Base-by-base conservation (phyloP, 2,329 filamentous ascomycete species). In the Bretziella fagacearum region DNA sequence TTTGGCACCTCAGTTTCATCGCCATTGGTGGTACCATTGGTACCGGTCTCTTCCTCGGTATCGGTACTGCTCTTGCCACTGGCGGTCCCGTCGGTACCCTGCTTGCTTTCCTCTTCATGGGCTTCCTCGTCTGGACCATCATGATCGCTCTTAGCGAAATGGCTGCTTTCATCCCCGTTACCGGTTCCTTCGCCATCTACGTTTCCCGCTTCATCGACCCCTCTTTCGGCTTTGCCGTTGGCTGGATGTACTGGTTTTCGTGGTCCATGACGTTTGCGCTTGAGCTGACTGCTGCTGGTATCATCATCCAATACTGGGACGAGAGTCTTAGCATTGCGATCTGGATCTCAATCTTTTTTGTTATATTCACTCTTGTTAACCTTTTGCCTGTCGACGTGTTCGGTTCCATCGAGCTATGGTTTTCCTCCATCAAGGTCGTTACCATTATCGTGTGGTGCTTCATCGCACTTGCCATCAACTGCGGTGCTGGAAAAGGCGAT, bases 181-280 rank as follows among this genome's bases (percentile, higher is more conserved):
- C 79, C 17, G 84, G 81, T 49, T 79, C 80, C 33, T 87, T 87
- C 58, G 82, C 81, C 25, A 71, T 77, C 35, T 89, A 86, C 55
- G 81, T 82, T 18, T 71, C 76, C 32, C 79, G 83, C 15, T 84
- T 89, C 55, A 70, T 85, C 53, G 77, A 83, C 56, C 77, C 74
- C 8, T 77, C 77, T 48, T 65, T 85, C 41, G 81, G 80, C 6
- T 86, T 86, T 55, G 71, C 81, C 17, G 81, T 86, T 70, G 82
- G 83, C 17, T 87, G 81, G 81, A 77, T 84, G 51, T 87, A 87
- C 62, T 87, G 79, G 78, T 85, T 85, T 57, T 78, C 72, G 30
- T 87, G 79, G 79, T 69, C 76, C 15, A 74, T 80, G 49, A 84
- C 81, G 0, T 82, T 74, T 54, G 79, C 80, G 0, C 70, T 85